Evolutionary conservation across 176 grass and related monocot species (phyloP).

Genomic region (Pontederia crassipes): DNA sequence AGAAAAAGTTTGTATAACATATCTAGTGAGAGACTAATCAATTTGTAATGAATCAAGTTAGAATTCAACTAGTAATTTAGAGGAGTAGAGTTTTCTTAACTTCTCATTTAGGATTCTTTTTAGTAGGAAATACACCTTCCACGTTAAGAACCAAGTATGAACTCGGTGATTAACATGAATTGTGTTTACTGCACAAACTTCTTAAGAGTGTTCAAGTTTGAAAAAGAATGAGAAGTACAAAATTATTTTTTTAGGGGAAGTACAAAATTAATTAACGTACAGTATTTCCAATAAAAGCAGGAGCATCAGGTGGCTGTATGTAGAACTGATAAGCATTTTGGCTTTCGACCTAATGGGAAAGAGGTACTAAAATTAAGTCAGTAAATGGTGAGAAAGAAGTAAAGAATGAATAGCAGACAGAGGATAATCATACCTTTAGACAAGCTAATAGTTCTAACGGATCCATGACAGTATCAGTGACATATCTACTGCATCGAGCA

Average conservation of each 20-base stretch:
- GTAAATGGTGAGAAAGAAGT: slow-evolving; percentile 1
- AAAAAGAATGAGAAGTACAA: too few relatives aligned
- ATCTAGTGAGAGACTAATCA: slow-evolving; percentile 28
- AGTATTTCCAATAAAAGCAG: slow-evolving; percentile 92
- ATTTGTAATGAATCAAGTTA: not conserved
- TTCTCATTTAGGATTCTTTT: too few relatives aligned
- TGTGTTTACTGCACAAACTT: too few relatives aligned
- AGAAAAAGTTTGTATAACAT: slow-evolving; percentile 46
- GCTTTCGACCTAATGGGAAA: slow-evolving; percentile 45
- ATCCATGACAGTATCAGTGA: slow-evolving; percentile 65
- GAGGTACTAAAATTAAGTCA: slow-evolving; percentile 10
- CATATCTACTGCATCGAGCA: slow-evolving; percentile 86
- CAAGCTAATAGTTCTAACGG: slow-evolving; percentile 60
- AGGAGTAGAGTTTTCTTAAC: too few relatives aligned
- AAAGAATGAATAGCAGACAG: not conserved
- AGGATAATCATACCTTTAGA: slow-evolving; percentile 36
- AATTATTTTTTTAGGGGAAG: not conserved
- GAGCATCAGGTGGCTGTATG: slow-evolving; percentile 66
- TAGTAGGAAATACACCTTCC: too few relatives aligned
- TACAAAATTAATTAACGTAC: slow-evolving; percentile 32
- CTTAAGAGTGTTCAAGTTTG: too few relatives aligned
- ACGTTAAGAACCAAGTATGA: too few relatives aligned
- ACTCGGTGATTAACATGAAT: too few relatives aligned
- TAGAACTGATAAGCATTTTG: slow-evolving; percentile 97
- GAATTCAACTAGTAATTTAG: too few relatives aligned